Evolutionary conservation across 2,329 filamentous ascomycete genomes (phyloP).

Genomic region (Alternaria triticimaculans): DNA sequence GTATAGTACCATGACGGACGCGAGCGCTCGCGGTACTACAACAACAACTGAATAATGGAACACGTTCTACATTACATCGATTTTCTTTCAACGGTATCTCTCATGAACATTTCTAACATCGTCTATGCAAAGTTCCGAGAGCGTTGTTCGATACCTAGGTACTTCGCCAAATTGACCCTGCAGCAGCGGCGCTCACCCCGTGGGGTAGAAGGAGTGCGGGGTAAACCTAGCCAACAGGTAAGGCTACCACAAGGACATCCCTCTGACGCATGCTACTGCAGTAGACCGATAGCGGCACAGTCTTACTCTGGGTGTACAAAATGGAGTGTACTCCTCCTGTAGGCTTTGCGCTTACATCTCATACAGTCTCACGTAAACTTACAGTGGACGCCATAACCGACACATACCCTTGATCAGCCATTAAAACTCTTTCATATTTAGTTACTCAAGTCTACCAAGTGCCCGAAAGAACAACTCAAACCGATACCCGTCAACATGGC

Average conservation of each 20-base stretch:
- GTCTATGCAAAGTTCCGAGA: background rate
- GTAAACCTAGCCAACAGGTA: slow-evolving; percentile 34
- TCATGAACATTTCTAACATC: background rate
- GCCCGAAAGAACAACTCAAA: background rate
- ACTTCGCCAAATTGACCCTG: background rate
- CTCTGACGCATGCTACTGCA: slow-evolving; percentile 31
- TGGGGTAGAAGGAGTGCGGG: slow-evolving; percentile 43
- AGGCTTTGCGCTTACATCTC: background rate
- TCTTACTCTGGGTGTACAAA: slow-evolving; percentile 17
- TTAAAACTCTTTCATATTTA: background rate
- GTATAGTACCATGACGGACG: slow-evolving; percentile 1
- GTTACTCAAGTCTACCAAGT: too few species aligned
- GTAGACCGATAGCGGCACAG: slow-evolving; percentile 36
- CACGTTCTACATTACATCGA: background rate
- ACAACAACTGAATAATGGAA: background rate
- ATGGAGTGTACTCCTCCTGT: background rate
- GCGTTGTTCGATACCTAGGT: background rate
- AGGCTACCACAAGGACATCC: slow-evolving; percentile 27
- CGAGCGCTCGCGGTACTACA: background rate
- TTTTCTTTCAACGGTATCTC: background rate
- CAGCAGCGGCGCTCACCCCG: slow-evolving; percentile 14
- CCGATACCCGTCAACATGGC: slow-evolving; percentile 32
- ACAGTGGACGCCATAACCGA: background rate
- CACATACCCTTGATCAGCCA: background rate
- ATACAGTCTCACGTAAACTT: background rate